phyloP scores from a whole-genome alignment of 345 rosid species.

The Limnanthes douglasii region DNA sequence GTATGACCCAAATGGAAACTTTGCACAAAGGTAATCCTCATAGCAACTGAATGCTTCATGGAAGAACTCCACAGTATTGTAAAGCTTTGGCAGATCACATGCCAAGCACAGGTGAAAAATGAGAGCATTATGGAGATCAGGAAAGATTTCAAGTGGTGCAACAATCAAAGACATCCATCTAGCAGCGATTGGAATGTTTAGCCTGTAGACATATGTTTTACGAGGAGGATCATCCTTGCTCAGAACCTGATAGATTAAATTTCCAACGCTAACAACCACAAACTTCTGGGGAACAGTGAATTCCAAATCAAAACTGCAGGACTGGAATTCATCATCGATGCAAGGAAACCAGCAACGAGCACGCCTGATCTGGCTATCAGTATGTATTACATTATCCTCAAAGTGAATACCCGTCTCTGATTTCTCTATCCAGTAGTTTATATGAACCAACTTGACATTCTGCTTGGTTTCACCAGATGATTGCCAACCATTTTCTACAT shows the following conservation, averaged over 20 bases:
- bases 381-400: slow-evolving; percentile 55
- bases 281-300: slow-evolving; percentile 83
- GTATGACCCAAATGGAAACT: slow-evolving; percentile 88
- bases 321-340: slow-evolving; percentile 64
- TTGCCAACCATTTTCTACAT: too few species aligned
- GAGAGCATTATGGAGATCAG: slow-evolving; percentile 46
- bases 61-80: slow-evolving; percentile 68
- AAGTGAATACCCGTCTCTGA: slow-evolving; percentile 85
- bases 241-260: slow-evolving; percentile 68
- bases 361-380: slow-evolving; percentile 84
- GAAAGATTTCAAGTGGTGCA: slow-evolving; percentile 74
- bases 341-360: slow-evolving; percentile 99
- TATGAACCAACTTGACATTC: slow-evolving; percentile 85
- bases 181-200: slow-evolving; percentile 72
- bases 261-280: slow-evolving; percentile 90
- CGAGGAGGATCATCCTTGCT: slow-evolving; percentile 83
- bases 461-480: too few species aligned
- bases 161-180: slow-evolving; percentile 83
- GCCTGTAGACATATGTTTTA: slow-evolving; percentile 70
- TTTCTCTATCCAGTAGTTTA: slow-evolving; percentile 87
- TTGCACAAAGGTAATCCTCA: slow-evolving; percentile 76
- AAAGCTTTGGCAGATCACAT: slow-evolving; percentile 38
- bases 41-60: slow-evolving; percentile 81
- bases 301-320: slow-evolving; percentile 92
- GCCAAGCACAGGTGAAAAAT: slow-evolving; percentile 79